A percentile compares a stretch with the other conserved stretches of the same genome.
phyloP scores from a whole-genome alignment of 768 basidiomycete genomes.

The Cystofilobasidium bisporidii region DNA sequence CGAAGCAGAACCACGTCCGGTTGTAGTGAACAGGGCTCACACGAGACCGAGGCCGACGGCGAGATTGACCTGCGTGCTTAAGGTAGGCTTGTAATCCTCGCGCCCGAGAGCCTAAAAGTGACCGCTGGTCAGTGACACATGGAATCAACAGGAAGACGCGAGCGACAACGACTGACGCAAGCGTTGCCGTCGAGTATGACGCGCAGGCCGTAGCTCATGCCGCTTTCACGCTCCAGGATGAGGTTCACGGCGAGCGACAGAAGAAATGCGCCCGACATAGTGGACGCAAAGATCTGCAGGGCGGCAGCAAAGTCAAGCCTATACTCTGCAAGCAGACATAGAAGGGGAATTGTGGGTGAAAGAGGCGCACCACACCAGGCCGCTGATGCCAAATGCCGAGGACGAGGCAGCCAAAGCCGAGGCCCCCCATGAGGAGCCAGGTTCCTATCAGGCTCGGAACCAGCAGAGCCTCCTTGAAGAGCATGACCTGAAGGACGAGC shows the following conservation, averaged over 20 bases:
- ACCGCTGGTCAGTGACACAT: background rate
- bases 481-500: slow-evolving; percentile 9
- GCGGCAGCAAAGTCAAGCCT: background rate
- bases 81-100: slow-evolving; percentile 6
- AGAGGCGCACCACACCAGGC: background rate
- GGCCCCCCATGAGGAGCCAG: background rate
- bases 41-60: slow-evolving; percentile 1
- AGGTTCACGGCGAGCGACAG: slow-evolving; percentile 13
- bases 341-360: too few relatives aligned
- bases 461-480: background rate
- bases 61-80: slow-evolving; percentile 12
- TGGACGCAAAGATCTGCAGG: background rate
- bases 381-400: slow-evolving; percentile 12
- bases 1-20: too few relatives aligned
- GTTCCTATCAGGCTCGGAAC: slow-evolving; percentile 2
- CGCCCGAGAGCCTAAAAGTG: background rate
- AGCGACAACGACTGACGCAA: background rate
- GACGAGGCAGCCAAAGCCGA: background rate
- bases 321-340: background rate
- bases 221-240: slow-evolving; percentile 3
- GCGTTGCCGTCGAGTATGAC: slow-evolving; percentile 15
- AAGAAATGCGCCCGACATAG: background rate
- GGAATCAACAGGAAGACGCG: background rate
- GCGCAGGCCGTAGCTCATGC: slow-evolving; percentile 11
- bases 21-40: slow-evolving; percentile 14